phyloP scores from a whole-genome alignment of 352 stramenopile genomes.

The Phytophthora uliginosa region DNA sequence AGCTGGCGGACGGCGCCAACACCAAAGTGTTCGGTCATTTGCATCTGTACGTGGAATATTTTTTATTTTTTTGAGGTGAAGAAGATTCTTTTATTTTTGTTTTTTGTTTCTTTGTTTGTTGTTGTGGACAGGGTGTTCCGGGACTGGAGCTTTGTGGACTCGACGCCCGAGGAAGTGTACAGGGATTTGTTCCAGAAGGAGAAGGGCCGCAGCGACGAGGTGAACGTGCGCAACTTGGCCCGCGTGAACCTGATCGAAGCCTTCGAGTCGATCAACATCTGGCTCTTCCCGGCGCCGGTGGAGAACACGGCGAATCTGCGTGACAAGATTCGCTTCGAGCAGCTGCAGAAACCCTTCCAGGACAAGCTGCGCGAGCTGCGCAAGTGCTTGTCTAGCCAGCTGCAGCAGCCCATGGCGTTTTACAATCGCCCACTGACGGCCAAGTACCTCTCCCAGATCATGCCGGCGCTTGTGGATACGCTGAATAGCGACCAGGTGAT shows the following conservation, averaged over 20 bases:
- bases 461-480: constrained; percentile 80
- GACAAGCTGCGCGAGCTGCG: constrained; percentile 80
- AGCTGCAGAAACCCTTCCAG: constrained; percentile 84
- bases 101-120: not conserved
- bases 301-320: constrained; percentile 80
- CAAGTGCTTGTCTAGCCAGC: constrained; percentile 72
- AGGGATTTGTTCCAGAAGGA: constrained; percentile 87
- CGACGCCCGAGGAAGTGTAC: constrained; percentile 83
- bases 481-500: constrained; percentile 91
- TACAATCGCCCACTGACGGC: constrained; percentile 80
- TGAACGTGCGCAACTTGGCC: constrained; percentile 84
- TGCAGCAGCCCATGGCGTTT: constrained; percentile 84
- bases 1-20: constrained; percentile 78
- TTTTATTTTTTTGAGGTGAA: not conserved
- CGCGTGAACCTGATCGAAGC: constrained; percentile 79
- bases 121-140: constrained; percentile 72
- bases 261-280: constrained; percentile 90
- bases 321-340: constrained; percentile 89
- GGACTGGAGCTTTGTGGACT: constrained; percentile 92
- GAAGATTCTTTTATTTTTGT: not conserved
- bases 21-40: constrained; percentile 90
- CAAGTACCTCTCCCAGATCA: constrained; percentile 78
- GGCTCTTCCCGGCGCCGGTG: constrained; percentile 87
- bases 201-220: constrained; percentile 82
- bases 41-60: constrained; percentile 67